Conservation (phyloP, 2,329 filamentous ascomycete genomes). For the Ploettnerulaceae sp. region DNA sequence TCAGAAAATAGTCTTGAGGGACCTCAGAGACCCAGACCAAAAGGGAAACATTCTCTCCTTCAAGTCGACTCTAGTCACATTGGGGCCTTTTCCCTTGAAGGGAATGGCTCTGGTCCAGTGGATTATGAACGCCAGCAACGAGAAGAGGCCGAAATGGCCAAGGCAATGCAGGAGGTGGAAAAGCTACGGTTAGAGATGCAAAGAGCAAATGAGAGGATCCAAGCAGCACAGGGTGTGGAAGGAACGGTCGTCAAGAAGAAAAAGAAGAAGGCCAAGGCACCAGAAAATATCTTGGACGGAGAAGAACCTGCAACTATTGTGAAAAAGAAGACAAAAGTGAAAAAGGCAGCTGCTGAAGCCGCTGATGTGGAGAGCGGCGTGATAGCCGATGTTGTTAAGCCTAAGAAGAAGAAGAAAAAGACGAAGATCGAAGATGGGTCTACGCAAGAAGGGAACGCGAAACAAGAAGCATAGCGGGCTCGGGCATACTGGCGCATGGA, state of each 20-base stretch:
- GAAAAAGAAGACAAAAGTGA: conserved; percentile 50
- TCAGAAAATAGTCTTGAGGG: conserved; percentile 49
- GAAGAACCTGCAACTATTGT: conserved; percentile 20
- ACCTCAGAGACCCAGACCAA: conserved; percentile 46
- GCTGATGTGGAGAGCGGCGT: conserved; percentile 19
- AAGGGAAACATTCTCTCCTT: conserved; percentile 61
- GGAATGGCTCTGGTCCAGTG: conserved; percentile 37
- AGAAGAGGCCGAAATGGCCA: conserved; percentile 84
- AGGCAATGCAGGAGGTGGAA: conserved; percentile 86
- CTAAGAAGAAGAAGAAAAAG: conserved; percentile 45
- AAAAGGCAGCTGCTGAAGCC: conserved; percentile 32
- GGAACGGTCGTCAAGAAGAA: conserved; percentile 59
- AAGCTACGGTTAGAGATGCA: conserved; percentile 84
- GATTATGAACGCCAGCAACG: conserved; percentile 64
- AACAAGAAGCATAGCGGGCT: conserved; percentile 17
- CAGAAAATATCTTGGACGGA: conserved; percentile 30
- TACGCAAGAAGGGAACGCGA: conserved; percentile 1
- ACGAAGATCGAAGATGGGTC: conserved; percentile 20
- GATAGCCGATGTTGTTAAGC: conserved; percentile 31
- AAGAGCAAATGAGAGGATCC: conserved; percentile 68
- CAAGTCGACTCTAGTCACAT: conserved; percentile 85
- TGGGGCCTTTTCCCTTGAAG: conserved; percentile 64
- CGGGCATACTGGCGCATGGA: conserved; percentile 14
- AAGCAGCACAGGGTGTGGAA: conserved; percentile 66
- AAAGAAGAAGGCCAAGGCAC: conserved; percentile 45